Evolutionary conservation across 139 green algal species (phyloP).

Genomic region (Chloropicon primus): DNA sequence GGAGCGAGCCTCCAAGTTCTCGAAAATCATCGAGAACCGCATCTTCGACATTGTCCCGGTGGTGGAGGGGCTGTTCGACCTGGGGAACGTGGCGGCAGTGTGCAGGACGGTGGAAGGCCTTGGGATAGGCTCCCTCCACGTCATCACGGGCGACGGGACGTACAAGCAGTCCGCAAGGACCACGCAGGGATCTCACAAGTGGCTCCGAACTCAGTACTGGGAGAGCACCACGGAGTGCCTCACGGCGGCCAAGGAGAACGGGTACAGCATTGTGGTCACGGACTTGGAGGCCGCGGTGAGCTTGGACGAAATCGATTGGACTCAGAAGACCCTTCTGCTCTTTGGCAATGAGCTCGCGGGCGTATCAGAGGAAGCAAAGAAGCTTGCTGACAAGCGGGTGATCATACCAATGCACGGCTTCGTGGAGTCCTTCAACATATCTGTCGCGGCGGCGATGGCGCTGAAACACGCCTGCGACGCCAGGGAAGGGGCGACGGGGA

Average conservation of each 20-base stretch:
- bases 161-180: conserved; percentile 13
- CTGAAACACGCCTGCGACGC: neutral
- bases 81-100: conserved; percentile 20
- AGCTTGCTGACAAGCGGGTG: neutral
- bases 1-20: conserved; percentile 6
- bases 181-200: conserved; percentile 28
- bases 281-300: conserved; percentile 6
- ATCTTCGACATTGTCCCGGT: conserved; percentile 14
- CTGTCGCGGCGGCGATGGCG: conserved; percentile 13
- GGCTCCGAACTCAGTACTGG: conserved; percentile 25
- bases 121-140: conserved; percentile 8
- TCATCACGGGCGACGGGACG: conserved; percentile 1
- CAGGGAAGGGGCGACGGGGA: neutral
- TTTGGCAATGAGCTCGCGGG: conserved; percentile 27
- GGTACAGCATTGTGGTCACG: conserved; percentile 27
- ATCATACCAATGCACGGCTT: conserved; percentile 30
- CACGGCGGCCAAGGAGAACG: conserved; percentile 6
- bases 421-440: conserved; percentile 35
- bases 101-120: conserved; percentile 18
- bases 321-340: conserved; percentile 26
- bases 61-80: conserved; percentile 17
- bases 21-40: conserved; percentile 1
- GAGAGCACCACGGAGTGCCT: conserved; percentile 15
- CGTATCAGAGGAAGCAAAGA: conserved; percentile 17
- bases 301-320: conserved; percentile 31